Evolutionary conservation across 2,329 filamentous ascomycete species (phyloP), one percentile per base, ranked within the genome.

Genomic region (Sphaceloma murrayae): DNA sequence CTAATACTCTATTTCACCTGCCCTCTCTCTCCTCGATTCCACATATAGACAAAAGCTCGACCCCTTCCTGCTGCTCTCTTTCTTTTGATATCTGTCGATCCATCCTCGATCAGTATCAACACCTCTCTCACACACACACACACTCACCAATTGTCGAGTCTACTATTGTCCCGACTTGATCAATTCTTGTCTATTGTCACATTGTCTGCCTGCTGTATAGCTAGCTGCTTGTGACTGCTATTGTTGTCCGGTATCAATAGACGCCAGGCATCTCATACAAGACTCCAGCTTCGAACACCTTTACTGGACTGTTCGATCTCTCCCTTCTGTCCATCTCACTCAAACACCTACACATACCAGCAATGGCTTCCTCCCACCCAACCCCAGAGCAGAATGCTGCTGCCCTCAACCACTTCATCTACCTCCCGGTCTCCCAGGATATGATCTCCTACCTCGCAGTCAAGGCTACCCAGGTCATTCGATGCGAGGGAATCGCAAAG

Each of bases 361-460:
- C 36, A 17, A 71, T 72, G 68, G 58, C 65, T 54, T 67, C 66
- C 62, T 62, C 62, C 55, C 47, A 54, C 54, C 56, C 60, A 56
- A 64, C 58, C 53, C 56, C 61, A 16, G 56, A 54, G 49, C 64
- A 74, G 63, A 87, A 87, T 69, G 76, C 80, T 62, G 74, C 74
- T 44, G 85, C 85, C 39, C 73, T 91, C 52, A 82, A 88, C 57
- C 75, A 83, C 57, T 89, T 91, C 62, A 76, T 91, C 67, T 85
- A 82, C 65, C 74, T 76, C 54, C 80, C 80, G 7, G 85, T 91
- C 51, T 78, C 73, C 58, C 73, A 73, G 54, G 73, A 81, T 45
- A 91, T 91, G 85, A 82, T 91, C 56, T 63, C 69, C 48, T 85
- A 85, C 65, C 75, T 91, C 48, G 82, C 85, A 51, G 66, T 72